These are phyloP conservation scores for Xylogone sp. DNA, from an alignment of 2,329 filamentous ascomycete species.

Conservation along the genomic window DNA sequence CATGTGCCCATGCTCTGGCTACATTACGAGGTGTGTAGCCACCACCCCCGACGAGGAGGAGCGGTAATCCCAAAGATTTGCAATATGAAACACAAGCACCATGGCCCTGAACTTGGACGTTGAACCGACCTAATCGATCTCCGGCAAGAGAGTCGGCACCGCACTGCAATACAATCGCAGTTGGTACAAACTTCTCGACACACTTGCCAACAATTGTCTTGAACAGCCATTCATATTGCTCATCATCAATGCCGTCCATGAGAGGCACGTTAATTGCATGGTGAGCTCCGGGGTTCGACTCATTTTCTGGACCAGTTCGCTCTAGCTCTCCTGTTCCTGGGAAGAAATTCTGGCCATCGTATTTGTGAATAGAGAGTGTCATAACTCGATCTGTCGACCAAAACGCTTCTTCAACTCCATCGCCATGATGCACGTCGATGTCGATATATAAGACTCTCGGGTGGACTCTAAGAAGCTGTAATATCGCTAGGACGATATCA, in stretches of 20 bases:
- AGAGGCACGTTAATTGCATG: slow-evolving; percentile 89
- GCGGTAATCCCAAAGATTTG: slow-evolving; percentile 74
- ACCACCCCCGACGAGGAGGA: slow-evolving; percentile 89
- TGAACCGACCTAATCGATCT: slow-evolving; percentile 91
- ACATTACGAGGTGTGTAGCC: slow-evolving; percentile 97
- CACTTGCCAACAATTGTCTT: slow-evolving; percentile 74
- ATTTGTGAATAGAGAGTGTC: slow-evolving; percentile 96
- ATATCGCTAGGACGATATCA: slow-evolving; percentile 91
- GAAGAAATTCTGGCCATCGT: slow-evolving; percentile 79
- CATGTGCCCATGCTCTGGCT: slow-evolving; percentile 92
- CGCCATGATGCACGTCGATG: slow-evolving; percentile 88
- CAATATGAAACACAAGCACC: slow-evolving; percentile 87
- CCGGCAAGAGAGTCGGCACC: slow-evolving; percentile 93
- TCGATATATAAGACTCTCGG: slow-evolving; percentile 91
- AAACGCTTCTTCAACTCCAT: slow-evolving; percentile 88
- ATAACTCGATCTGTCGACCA: slow-evolving; percentile 86
- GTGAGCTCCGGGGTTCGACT: slow-evolving; percentile 82
- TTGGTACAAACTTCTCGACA: slow-evolving; percentile 79
- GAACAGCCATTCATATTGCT: slow-evolving; percentile 84
- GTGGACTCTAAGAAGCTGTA: slow-evolving; percentile 78
- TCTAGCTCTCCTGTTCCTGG: slow-evolving; percentile 86
- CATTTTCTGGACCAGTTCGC: slow-evolving; percentile 78
- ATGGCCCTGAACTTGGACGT: slow-evolving; percentile 92
- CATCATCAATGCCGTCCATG: slow-evolving; percentile 86
- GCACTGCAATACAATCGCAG: slow-evolving; percentile 90